Base-by-base conservation (phyloP, 306 rosid genomes). In the Oxytropis ochrocephala region DNA sequence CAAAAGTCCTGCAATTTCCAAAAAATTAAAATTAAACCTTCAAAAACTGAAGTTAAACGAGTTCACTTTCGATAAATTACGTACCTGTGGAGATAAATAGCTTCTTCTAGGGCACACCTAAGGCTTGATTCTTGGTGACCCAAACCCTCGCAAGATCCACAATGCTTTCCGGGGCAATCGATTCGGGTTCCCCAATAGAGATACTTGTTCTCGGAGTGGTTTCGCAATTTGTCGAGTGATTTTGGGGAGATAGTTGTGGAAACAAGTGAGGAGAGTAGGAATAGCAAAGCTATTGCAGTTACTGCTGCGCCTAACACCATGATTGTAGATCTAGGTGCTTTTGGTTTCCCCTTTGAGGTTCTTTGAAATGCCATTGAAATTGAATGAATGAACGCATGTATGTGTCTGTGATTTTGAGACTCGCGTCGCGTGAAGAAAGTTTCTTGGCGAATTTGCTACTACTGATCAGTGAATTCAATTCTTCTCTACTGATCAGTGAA, bases 41-140 rank as follows among this genome's bases (percentile, higher is more conserved):
- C 12, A 9, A 8, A 59, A 59, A 59, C 4, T 58, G 11, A 60
- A 39, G 21, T 9, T 8, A 11, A 59, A 59, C 0, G 12, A 6
- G 44, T 8, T 9, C 29, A 24, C 29, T 24, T 0, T 58, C 5
- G 11, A 38, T 38, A 59, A 38, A 38, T 38, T 8, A 38, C 43
- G 11, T 54, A 78, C 82, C 82, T 89, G 8, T 29, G 67, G 36
- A 94, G 98, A 32, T 75, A 90, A 76, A 89, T 44, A 54, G 99
- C 97, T 44, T 94, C 99, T 78, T 91, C 96, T 2, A 94, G 92
- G 50, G 96, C 99, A 33, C 99, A 89, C 67, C 99, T 73, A 75
- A 94, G 97, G 84, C 99, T 94, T 13, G 99, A 91, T 61, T 94
- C 99, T 72, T 94, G 97, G 78, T 94, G 97, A 53, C 96, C 99